Base-by-base conservation (phyloP, 2,329 filamentous ascomycete species). In the Apiospora saccharicola region DNA sequence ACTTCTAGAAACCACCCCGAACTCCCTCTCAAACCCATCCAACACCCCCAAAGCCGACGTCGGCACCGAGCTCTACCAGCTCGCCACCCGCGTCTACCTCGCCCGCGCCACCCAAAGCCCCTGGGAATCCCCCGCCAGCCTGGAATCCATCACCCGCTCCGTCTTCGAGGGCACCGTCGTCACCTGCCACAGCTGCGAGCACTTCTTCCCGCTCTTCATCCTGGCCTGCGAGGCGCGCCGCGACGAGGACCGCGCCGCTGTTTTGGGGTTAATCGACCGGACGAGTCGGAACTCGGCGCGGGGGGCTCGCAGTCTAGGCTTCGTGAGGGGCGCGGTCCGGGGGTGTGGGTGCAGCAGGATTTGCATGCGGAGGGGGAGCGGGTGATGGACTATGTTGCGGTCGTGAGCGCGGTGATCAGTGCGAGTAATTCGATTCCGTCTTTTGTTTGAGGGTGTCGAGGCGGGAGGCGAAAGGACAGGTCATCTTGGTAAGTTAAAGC, bases 121-220 rank as follows among this genome's bases (percentile, higher is more conserved):
- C 2, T 76, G 73, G 69, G 76, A 80, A 30, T 51, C 75, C 2
- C 7, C 74, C 0, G 47, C 70, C 0, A 61, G 76, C 2, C 69
- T 82, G 0, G 77, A 79, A 4, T 30, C 67, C 7, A 43, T 77
- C 30, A 68, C 77, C 34, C 75, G 74, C 30, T 34, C 37, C 19
- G 75, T 73, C 1, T 80, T 79, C 49, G 41, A 72, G 5, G 77
- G 68, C 0, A 70, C 69, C 0, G 30, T 74, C 0, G 53, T 44
- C 19, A 24, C 41, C 3, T 68, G 71, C 51, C 22, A 6, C 68
- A 24, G 71, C 14, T 83, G 81, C 41, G 70, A 75, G 13, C 81
- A 81, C 72, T 79, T 81, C 71, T 83, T 83, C 5, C 82, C 82
- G 0, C 53, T 83, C 1, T 75, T 82, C 22, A 80, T 83, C 26